These are phyloP conservation scores for Tanacetum coccineum DNA, from an alignment of 129 eudicot species.

Conservation along the genomic window DNA sequence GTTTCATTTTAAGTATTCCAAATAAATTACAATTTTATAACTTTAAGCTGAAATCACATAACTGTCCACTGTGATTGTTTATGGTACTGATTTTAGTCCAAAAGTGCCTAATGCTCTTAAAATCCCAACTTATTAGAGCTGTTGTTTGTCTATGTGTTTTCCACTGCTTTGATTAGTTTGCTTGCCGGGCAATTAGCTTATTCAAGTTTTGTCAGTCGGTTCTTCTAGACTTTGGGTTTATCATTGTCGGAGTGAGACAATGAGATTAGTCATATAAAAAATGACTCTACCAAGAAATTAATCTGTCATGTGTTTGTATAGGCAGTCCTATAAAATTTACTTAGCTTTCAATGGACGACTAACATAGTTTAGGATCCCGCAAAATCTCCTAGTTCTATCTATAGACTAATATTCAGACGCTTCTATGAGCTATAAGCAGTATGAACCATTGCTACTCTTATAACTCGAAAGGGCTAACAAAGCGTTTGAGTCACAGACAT, in stretches of 20 bases:
- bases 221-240: not conserved
- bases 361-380: slow-evolving; percentile 2
- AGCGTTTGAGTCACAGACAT: slow-evolving; percentile 23
- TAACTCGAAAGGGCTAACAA: not conserved
- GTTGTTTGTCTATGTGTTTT: not conserved
- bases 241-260: not conserved
- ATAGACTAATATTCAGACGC: not conserved
- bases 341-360: not conserved
- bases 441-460: not conserved
- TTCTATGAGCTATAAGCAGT: not conserved
- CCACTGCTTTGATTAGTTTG: not conserved
- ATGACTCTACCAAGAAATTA: not conserved
- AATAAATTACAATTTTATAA: not conserved
- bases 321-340: not conserved
- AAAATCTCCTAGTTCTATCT: slow-evolving; percentile 1
- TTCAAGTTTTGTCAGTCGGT: not conserved
- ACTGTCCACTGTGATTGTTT: too few species aligned
- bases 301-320: not conserved
- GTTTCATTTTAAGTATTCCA: not conserved
- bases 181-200: not conserved
- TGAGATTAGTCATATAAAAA: not conserved
- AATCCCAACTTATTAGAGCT: slow-evolving; percentile 8
- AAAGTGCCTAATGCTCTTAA: not conserved
- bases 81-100: not conserved
- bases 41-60: slow-evolving; percentile 1